Conservation (phyloP, 1,284 basidiomycete genomes). For the Ustilago crameri region DNA sequence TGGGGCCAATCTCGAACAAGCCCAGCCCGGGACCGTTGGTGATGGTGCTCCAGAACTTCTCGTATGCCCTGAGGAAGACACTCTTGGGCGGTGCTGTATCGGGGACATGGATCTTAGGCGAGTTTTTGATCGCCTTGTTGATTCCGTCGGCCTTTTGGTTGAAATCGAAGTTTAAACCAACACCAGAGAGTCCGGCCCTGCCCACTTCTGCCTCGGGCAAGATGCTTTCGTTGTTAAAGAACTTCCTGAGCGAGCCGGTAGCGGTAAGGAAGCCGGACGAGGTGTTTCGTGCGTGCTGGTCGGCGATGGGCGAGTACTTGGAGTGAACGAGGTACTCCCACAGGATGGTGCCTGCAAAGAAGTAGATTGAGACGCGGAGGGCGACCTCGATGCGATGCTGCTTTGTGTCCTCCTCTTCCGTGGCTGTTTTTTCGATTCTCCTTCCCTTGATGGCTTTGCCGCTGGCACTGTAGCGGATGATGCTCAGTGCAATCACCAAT, state of each 20-base stretch:
- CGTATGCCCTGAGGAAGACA: constrained; percentile 22
- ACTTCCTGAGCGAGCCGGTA: constrained; percentile 19
- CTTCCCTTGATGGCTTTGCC: constrained; percentile 48
- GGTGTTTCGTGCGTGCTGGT: constrained; percentile 23
- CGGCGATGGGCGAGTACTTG: constrained; percentile 34
- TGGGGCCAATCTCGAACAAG: constrained; percentile 37
- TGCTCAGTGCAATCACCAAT: constrained; percentile 20
- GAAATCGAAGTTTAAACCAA: constrained; percentile 31
- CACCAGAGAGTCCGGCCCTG: constrained; percentile 13
- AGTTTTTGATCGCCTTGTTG: constrained; percentile 9
- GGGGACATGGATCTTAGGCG: constrained; percentile 22
- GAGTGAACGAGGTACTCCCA: constrained; percentile 51
- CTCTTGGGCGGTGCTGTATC: constrained; percentile 27
- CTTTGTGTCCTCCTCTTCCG: constrained; percentile 18
- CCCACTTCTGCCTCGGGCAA: constrained; percentile 19
- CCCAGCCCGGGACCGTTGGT: constrained; percentile 20
- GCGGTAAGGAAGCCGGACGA: constrained; percentile 36
- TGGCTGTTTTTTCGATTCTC: constrained; percentile 41
- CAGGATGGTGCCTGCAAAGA: constrained; percentile 27
- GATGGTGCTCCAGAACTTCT: constrained; percentile 20
- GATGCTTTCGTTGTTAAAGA: constrained; percentile 43
- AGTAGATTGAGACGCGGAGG: constrained; percentile 26
- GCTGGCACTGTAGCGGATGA: constrained; percentile 34
- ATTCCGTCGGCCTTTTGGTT: constrained; percentile 6
- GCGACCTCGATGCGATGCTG: constrained; percentile 39